Base-by-base conservation (phyloP, 2,329 filamentous ascomycete species). In the Ambrosiella cleistominuta region DNA sequence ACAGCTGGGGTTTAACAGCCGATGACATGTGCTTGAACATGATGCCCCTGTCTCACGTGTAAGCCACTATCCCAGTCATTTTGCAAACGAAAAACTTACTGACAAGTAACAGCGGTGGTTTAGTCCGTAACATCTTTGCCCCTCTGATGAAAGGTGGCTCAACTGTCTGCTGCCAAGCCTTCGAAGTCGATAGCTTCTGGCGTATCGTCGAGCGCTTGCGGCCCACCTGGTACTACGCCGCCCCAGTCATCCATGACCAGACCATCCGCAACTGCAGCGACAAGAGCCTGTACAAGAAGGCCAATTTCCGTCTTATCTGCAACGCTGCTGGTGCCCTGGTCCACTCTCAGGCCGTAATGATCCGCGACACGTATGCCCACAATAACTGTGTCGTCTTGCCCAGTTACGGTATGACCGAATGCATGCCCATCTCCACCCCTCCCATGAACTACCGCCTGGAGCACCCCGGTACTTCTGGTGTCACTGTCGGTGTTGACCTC, bases 361-460 rank as follows among this genome's bases (percentile, higher is more conserved):
- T 80, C 8, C 69, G 70, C 13, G 71, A 76, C 59, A 75, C 71
- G 0, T 80, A 80, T 65, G 52, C 52, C 2, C 52, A 44, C 15
- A 54, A 12, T 15, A 66, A 70, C 9, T 77, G 74, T 58, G 70
- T 70, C 1, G 72, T 80, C 2, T 68, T 80, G 15, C 77, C 77
- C 1, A 78, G 75, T 62, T 80, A 80, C 62, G 77, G 76, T 15
- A 79, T 80, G 77, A 80, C 77, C 0, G 77, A 79, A 67, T 79
- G 76, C 62, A 79, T 79, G 75, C 77, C 76, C 0, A 79, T 79
- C 52, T 76, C 75, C 2, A 77, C 75, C 2, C 77, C 77, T 1
- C 76, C 75, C 0, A 66, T 77, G n/a, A 64, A 72, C 61, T 79
- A 79, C 63, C 66, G 67, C 36, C 69, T 79, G 3, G 75, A 78